Percentiles rank a stretch among this genome's conserved stretches.
These are phyloP conservation scores for Fagus sylvatica DNA, from an alignment of 306 rosid species.

Conservation along the genomic window DNA sequence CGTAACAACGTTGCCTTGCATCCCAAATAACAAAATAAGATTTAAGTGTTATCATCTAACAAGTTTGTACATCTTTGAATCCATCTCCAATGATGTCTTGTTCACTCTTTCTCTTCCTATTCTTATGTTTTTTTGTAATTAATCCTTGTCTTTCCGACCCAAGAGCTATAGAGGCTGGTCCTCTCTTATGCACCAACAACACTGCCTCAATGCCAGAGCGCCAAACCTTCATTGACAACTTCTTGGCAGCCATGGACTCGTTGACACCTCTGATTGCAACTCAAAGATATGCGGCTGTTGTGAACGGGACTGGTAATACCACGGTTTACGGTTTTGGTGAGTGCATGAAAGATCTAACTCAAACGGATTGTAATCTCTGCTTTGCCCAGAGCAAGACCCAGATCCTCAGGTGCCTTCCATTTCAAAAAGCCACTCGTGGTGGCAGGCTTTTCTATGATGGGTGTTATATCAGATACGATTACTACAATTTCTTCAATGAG, in stretches of 20 bases:
- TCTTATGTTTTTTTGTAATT: conserved; percentile 3
- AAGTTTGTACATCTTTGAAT: background rate
- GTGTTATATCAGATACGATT: conserved; percentile 61
- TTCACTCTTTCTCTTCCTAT: background rate
- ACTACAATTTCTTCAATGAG: conserved; percentile 50
- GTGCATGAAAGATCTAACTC: conserved; percentile 69
- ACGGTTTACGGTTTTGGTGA: conserved; percentile 55
- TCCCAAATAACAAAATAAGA: background rate
- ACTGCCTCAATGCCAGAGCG: conserved; percentile 38
- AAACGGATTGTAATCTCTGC: conserved; percentile 60
- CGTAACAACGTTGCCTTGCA: background rate
- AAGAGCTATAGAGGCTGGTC: conserved; percentile 45
- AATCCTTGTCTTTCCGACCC: conserved; percentile 41
- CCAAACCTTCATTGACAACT: conserved; percentile 38
- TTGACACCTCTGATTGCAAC: conserved; percentile 37
- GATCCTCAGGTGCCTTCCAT: conserved; percentile 56
- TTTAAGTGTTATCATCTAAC: background rate
- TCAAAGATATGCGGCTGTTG: conserved; percentile 35
- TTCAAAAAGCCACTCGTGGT: conserved; percentile 51
- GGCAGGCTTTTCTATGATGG: conserved; percentile 65
- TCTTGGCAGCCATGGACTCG: conserved; percentile 47
- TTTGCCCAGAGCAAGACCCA: conserved; percentile 63
- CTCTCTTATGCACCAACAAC: conserved; percentile 50
- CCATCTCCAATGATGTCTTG: conserved; percentile 28
- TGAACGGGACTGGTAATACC: conserved; percentile 44